Evolutionary conservation across 148 eudicot species (phyloP), one percentile per base, ranked within the genome.

Genomic region (Persicaria tinctoria): DNA sequence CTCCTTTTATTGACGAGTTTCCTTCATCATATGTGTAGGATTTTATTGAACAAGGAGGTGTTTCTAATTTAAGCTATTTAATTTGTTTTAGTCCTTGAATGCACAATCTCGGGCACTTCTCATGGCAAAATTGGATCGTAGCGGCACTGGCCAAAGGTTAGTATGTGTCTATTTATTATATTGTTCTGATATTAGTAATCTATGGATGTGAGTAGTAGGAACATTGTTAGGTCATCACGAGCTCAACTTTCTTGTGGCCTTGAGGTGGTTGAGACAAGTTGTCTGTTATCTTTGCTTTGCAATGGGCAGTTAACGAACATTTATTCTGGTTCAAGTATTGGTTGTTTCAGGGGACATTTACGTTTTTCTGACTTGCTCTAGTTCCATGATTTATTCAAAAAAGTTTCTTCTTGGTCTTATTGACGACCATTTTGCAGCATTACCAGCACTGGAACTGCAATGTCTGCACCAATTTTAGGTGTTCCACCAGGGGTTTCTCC

Each of bases 41-140:
- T 55, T 32, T 32, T 32, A 32, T 32, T 55, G 17, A 5, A 16
- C 7, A 16, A 54, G 16, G 20, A 55, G 8, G 60, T 16, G 20
- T 55, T 16, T 55, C 60, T 55, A 55, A 55, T 18, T 55, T 18
- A 55, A 16, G 60, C 60, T 16, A 18, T 55, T 55, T 55, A 16
- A 55, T 49, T 60, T 56, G 7, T 57, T 75, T 18, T 82, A 93
- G 98, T 76, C 96, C 77, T 73, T 93, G 70, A 93, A 89, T 91
- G 97, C 94, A 80, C 85, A 86, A 44, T 91, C 98, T 51, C 89
- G 98, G 73, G 94, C 94, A 55, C 83, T 88, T 71, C 92, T 93
- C 62, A 93, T 93, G 98, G 91, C 82, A 79, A 93, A 93, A 80
- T 76, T 93, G 87, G 98, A 93, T 76, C 92, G 97, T 16, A 91